Conservation (phyloP, 1,284 basidiomycete species). For the Apiotrichum brassicae region DNA sequence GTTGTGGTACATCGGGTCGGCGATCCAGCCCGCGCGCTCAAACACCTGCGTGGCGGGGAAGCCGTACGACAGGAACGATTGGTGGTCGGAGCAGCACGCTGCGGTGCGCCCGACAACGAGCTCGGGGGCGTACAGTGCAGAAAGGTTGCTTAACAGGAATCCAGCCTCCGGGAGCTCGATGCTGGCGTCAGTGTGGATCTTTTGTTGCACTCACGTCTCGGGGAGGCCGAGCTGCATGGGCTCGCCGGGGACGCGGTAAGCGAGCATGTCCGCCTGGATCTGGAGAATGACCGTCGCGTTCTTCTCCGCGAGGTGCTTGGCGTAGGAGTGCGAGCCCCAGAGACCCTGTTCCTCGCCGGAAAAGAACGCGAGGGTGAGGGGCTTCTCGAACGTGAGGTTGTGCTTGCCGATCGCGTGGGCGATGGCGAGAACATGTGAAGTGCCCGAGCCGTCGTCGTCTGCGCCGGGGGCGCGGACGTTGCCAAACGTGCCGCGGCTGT, state of each 20-base stretch:
- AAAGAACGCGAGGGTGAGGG: slow-evolving; percentile 47
- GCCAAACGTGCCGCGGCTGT: slow-evolving; percentile 78
- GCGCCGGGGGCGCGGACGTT: slow-evolving; percentile 62
- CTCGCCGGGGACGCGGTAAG: slow-evolving; percentile 63
- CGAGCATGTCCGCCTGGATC: slow-evolving; percentile 85
- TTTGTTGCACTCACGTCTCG: slow-evolving; percentile 38
- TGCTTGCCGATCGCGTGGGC: slow-evolving; percentile 61
- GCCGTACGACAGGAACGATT: slow-evolving; percentile 70
- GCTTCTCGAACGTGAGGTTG: slow-evolving; percentile 51
- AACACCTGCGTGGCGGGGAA: slow-evolving; percentile 67
- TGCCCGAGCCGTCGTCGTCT: slow-evolving; percentile 64
- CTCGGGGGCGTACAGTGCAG: slow-evolving; percentile 66
- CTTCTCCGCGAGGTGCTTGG: slow-evolving; percentile 32
- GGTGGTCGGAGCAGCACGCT: slow-evolving; percentile 80
- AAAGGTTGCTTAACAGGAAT: slow-evolving; percentile 65
- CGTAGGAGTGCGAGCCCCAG: slow-evolving; percentile 47
- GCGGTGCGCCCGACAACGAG: slow-evolving; percentile 66
- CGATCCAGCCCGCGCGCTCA: slow-evolving; percentile 70
- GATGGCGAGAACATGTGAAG: slow-evolving; percentile 65
- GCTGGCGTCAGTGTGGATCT: slow-evolving; percentile 44
- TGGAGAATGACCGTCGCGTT: slow-evolving; percentile 68
- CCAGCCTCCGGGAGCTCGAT: slow-evolving; percentile 71
- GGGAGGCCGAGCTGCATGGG: slow-evolving; percentile 71
- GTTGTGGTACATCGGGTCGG: slow-evolving; percentile 63
- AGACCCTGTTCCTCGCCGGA: slow-evolving; percentile 51